phyloP scores from a whole-genome alignment of 2,329 filamentous ascomycete genomes.

The Pestalotiopsis sp. region DNA sequence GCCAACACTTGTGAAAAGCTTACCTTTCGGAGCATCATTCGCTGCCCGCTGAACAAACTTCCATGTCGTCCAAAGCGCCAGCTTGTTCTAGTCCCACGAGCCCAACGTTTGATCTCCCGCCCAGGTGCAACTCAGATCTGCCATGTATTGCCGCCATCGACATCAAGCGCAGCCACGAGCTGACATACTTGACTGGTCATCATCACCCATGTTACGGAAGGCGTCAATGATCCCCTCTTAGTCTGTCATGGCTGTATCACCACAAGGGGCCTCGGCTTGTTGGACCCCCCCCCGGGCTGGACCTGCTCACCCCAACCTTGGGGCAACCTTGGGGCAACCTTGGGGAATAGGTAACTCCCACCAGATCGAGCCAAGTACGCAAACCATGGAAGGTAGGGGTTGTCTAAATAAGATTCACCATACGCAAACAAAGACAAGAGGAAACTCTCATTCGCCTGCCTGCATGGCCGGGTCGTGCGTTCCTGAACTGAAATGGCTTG shows the following conservation, averaged over 20 bases:
- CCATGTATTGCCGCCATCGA: not conserved
- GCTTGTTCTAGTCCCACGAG: not conserved
- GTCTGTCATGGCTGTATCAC: conserved; percentile 1
- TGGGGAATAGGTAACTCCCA: not conserved
- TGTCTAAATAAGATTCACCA: not conserved
- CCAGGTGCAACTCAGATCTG: not conserved
- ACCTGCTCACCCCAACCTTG: not conserved
- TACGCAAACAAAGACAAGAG: not conserved
- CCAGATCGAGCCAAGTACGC: not conserved
- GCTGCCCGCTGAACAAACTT: not conserved
- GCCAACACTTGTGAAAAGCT: not conserved
- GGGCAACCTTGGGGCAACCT: too few relatives aligned
- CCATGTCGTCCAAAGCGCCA: not conserved
- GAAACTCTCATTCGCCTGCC: not conserved
- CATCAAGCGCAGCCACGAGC: conserved; percentile 3
- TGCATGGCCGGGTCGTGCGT: not conserved
- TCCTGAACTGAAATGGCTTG: not conserved
- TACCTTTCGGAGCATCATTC: not conserved
- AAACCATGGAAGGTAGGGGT: not conserved
- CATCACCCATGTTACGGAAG: not conserved
- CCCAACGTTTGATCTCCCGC: not conserved
- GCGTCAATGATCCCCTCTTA: not conserved
- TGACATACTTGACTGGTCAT: not conserved
- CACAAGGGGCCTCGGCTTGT: not conserved
- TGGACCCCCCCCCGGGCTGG: not conserved